These are phyloP conservation scores for Serpula lacrymans DNA, from an alignment of 768 basidiomycete genomes.

Conservation along the genomic window DNA sequence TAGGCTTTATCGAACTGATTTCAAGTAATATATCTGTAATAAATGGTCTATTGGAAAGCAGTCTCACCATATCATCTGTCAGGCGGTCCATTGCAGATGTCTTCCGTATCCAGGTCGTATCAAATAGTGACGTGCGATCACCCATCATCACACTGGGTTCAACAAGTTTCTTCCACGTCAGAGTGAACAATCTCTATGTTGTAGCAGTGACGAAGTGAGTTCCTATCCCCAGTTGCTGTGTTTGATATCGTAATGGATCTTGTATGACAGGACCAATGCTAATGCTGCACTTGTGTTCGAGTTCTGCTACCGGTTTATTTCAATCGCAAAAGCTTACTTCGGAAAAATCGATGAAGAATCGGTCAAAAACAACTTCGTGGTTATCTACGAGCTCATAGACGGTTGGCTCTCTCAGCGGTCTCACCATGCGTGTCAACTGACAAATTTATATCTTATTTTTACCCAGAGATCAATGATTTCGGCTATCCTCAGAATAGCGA, in stretches of 20 bases:
- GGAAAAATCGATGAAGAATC: slow-evolving; percentile 98
- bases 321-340: slow-evolving; percentile 94
- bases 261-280: slow-evolving; percentile 72
- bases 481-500: slow-evolving; percentile 99
- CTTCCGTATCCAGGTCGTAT: slow-evolving; percentile 98
- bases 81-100: slow-evolving; percentile 97
- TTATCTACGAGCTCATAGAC: slow-evolving; percentile 97
- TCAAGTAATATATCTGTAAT: slow-evolving; percentile 94
- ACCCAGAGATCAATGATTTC: slow-evolving; percentile 94
- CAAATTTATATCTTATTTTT: too few relatives aligned
- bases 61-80: slow-evolving; percentile 1
- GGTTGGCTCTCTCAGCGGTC: slow-evolving; percentile 51
- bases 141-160: slow-evolving; percentile 98
- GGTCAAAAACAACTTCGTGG: slow-evolving; percentile 98
- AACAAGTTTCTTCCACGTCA: slow-evolving; percentile 98
- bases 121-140: slow-evolving; percentile 93
- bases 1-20: slow-evolving; percentile 91
- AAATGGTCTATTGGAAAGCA: slow-evolving; percentile 6
- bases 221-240: not conserved
- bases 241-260: slow-evolving; percentile 2
- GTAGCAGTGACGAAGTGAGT: slow-evolving; percentile 93
- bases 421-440: not conserved
- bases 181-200: slow-evolving; percentile 92
- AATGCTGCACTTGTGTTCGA: slow-evolving; percentile 98
- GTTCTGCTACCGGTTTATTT: slow-evolving; percentile 94